Conservation (phyloP, 1,284 basidiomycete species). For the Ganoderma multipileum region DNA sequence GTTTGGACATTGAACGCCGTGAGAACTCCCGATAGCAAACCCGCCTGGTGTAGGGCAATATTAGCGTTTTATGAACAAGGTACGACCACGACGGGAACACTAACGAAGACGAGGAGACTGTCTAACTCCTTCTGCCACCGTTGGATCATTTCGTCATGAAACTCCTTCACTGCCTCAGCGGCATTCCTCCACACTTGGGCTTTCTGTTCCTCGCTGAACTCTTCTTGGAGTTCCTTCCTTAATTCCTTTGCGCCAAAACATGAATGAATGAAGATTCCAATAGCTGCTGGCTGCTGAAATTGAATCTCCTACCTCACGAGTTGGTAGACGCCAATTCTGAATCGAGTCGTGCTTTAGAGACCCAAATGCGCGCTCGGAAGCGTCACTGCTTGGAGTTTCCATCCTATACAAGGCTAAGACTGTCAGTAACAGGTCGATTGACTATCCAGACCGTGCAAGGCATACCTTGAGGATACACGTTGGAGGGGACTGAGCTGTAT, state of each 20-base stretch:
- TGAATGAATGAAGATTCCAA: not conserved
- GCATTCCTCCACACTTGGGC: constrained; percentile 3
- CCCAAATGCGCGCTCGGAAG: not conserved
- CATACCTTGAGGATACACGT: not conserved
- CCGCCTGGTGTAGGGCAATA: not conserved
- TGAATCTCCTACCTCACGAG: not conserved
- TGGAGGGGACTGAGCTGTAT: not conserved
- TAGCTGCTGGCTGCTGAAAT: not conserved
- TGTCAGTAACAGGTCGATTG: not conserved
- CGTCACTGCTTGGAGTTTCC: not conserved
- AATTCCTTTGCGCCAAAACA: not conserved
- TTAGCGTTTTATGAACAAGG: not conserved
- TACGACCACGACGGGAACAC: not conserved
- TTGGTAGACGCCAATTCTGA: not conserved
- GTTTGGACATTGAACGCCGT: constrained; percentile 21
- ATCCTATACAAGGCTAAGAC: not conserved
- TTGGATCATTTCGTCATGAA: constrained; percentile 13
- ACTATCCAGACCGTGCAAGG: not conserved
- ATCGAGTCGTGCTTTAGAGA: not conserved
- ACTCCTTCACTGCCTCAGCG: constrained; percentile 1
- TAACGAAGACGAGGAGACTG: constrained; percentile 29
- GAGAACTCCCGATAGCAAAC: constrained; percentile 19
- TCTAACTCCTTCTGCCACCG: constrained; percentile 26
- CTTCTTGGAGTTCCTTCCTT: constrained; percentile 6
- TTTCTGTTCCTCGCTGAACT: constrained; percentile 5